These are phyloP conservation scores for Torulaspora globosa DNA, from an alignment of 1,139 yeast species.

Conservation along the genomic window DNA sequence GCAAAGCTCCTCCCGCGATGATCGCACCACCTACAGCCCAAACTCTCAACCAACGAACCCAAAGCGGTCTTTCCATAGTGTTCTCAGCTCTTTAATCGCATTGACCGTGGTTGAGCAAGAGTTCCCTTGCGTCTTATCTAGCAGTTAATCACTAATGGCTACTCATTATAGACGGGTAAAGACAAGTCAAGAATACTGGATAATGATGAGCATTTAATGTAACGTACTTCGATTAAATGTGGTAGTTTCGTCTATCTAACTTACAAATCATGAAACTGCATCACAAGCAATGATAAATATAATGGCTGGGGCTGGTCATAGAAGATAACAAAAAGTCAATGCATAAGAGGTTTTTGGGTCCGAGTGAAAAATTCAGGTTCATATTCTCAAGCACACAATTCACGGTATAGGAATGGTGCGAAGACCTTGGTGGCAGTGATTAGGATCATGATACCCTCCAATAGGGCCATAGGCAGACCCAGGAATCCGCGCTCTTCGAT, in stretches of 20 bases:
- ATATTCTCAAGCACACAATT: slow-evolving; percentile 35
- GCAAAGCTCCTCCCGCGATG: slow-evolving; percentile 61
- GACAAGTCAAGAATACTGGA: neutral
- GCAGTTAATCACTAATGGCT: neutral
- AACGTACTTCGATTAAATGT: neutral
- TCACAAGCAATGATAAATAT: slow-evolving; percentile 5
- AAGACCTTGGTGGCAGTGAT: slow-evolving; percentile 74
- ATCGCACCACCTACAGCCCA: slow-evolving; percentile 57
- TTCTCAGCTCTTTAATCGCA: neutral
- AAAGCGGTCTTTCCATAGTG: slow-evolving; percentile 44
- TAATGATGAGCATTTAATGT: neutral
- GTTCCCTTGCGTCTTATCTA: neutral
- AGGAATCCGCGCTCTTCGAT: slow-evolving; percentile 58
- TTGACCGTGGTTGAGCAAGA: neutral
- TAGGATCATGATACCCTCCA: slow-evolving; percentile 65
- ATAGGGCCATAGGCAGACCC: slow-evolving; percentile 69
- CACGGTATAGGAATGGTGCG: slow-evolving; percentile 60
- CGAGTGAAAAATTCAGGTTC: neutral
- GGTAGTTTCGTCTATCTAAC: slow-evolving; percentile 9
- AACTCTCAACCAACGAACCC: slow-evolving; percentile 60
- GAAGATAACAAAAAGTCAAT: neutral
- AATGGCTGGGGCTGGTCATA: slow-evolving; percentile 1
- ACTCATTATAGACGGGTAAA: slow-evolving; percentile 4
- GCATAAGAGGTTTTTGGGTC: neutral
- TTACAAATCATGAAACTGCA: slow-evolving; percentile 7